Evolutionary conservation across 2,329 filamentous ascomycete genomes (phyloP).

Genomic region (Diplodia mutila): DNA sequence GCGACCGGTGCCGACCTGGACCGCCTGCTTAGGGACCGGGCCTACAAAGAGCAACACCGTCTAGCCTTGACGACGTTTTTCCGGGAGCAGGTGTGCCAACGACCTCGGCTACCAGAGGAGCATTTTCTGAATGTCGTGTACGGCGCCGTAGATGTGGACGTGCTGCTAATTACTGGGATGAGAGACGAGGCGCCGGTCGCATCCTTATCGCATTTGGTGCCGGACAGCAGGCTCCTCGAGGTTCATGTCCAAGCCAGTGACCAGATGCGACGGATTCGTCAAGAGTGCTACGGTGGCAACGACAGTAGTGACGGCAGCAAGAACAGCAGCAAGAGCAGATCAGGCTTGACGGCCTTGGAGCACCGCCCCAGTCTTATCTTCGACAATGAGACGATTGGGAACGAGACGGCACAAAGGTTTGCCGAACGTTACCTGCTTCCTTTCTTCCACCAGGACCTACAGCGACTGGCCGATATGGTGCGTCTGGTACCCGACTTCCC

Average conservation of each 20-base stretch:
- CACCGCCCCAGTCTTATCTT: slow-evolving; percentile 55
- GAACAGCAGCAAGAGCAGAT: slow-evolving; percentile 27
- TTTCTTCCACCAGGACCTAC: slow-evolving; percentile 53
- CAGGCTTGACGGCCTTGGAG: slow-evolving; percentile 33
- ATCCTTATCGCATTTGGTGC: slow-evolving; percentile 58
- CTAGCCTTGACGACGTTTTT: slow-evolving; percentile 58
- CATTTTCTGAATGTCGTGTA: slow-evolving; percentile 56
- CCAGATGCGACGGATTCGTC: slow-evolving; percentile 44
- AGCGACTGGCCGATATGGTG: slow-evolving; percentile 57
- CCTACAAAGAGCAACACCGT: slow-evolving; percentile 66
- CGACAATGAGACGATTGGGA: slow-evolving; percentile 53
- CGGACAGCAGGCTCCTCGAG: slow-evolving; percentile 58
- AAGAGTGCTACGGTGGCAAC: slow-evolving; percentile 29
- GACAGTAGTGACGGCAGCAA: slow-evolving; percentile 15
- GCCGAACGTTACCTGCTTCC: slow-evolving; percentile 49
- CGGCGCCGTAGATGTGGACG: slow-evolving; percentile 50
- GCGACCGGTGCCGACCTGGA: slow-evolving; percentile 53
- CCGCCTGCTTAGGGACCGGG: slow-evolving; percentile 54
- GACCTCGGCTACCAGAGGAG: slow-evolving; percentile 54
- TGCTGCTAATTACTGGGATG: slow-evolving; percentile 66
- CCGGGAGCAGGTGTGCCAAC: slow-evolving; percentile 47
- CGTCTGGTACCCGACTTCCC: slow-evolving; percentile 56
- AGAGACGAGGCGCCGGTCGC: slow-evolving; percentile 63
- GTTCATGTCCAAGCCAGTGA: slow-evolving; percentile 52
- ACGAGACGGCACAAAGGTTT: slow-evolving; percentile 47